Base-by-base conservation (phyloP, 1,139 yeast species). In the Suhomyces yuchorum region DNA sequence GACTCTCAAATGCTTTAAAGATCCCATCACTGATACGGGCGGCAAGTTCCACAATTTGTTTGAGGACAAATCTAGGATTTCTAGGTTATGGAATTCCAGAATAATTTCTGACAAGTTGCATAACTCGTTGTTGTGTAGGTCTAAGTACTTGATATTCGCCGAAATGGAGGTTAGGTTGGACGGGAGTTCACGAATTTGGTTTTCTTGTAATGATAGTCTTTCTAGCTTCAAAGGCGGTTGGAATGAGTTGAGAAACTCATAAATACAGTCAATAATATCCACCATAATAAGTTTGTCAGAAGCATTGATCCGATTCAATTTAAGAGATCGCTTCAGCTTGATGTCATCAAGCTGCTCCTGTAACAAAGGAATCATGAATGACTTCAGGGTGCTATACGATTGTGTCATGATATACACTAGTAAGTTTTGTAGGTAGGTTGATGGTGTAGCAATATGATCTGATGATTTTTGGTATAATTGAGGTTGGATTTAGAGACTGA, bases 1-100 rank as follows among this genome's bases (percentile, higher is more conserved):
- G 4, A 85, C 85, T 55, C 78, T 76, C 50, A 85, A 65, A 47
- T 70, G 70, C 45, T 62, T 70, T 57, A 86, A 64, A 46, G 61
- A 57, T 4, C 44, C 43, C 39, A 51, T 40, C 3, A 37, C 37
- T 3, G 43, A 17, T 12, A 40, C 12, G 15, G 78, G 82, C 50
- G 81, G 75, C 32, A 69, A 59, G 34, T 68, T 60, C 28, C 56
- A 52, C 49, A 85, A 64, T 41, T 66, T 68, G 60, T 88, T 88
- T 38, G 75, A 70, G 28, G 92, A 84, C 24, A 88, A 65, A 62
- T 89, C 96, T 43, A 88, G 67, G 44, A 84, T 83, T 56, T 86
- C 92, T 49, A 88, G 68, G 8, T 66, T 69, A 51, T 57, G 65
- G 55, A 76, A 77, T 46, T 65, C 77, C 59, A 53, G 70, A 51